Conservation (phyloP, 805 yeast species). For the Suhomyces canberraensis region DNA sequence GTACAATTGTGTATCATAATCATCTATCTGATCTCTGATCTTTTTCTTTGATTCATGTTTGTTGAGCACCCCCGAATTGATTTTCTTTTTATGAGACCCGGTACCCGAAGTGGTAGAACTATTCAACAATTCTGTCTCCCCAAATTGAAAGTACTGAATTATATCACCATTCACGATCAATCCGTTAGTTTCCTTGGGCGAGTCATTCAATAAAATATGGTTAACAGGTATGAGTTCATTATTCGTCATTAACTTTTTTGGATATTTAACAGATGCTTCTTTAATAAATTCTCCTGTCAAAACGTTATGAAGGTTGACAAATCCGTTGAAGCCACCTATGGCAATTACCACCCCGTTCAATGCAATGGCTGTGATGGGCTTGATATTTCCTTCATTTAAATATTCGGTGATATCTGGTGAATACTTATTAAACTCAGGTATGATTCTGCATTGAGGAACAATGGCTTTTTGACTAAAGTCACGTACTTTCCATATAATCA, state of each 20-base stretch:
- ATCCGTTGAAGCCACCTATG: slow-evolving; percentile 44
- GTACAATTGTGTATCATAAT: slow-evolving; percentile 30
- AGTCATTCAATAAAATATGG: slow-evolving; percentile 24
- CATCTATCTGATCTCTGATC: slow-evolving; percentile 34
- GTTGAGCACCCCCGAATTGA: slow-evolving; percentile 16
- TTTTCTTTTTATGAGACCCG: slow-evolving; percentile 12
- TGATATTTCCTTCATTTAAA: slow-evolving; percentile 6
- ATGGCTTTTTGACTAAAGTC: slow-evolving; percentile 11
- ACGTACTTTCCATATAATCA: slow-evolving; percentile 44
- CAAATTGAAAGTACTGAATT: slow-evolving; percentile 48
- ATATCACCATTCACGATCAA: slow-evolving; percentile 39
- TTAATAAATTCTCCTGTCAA: slow-evolving; percentile 41
- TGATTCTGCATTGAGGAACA: slow-evolving; percentile 14
- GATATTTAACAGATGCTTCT: slow-evolving; percentile 29
- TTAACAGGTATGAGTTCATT: slow-evolving; percentile 23
- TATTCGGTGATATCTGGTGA: slow-evolving; percentile 6
- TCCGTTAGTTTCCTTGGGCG: slow-evolving; percentile 31
- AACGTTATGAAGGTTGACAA: slow-evolving; percentile 39
- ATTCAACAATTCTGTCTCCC: slow-evolving; percentile 23
- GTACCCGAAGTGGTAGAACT: slow-evolving; percentile 8
- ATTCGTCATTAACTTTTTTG: slow-evolving; percentile 22
- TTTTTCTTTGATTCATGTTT: slow-evolving; percentile 21
- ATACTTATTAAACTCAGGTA: slow-evolving; percentile 22
- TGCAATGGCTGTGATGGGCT: slow-evolving; percentile 24
- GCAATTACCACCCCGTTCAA: slow-evolving; percentile 31